Evolutionary conservation across 1,284 basidiomycete genomes (phyloP).

Genomic region (Ustilago hordei): DNA sequence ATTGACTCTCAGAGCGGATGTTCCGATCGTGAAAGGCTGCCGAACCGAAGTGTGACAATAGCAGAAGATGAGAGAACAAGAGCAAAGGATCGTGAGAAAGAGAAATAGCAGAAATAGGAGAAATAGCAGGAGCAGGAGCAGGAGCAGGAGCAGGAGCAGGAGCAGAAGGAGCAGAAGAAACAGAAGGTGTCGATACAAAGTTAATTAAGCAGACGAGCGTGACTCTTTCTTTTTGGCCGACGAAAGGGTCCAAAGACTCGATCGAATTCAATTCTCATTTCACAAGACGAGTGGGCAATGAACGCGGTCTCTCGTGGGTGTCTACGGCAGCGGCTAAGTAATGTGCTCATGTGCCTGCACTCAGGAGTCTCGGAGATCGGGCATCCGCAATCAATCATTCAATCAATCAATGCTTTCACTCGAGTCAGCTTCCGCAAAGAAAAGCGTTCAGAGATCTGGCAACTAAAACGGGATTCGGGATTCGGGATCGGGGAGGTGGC

Average conservation of each 20-base stretch:
- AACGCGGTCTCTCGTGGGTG: constrained; percentile 18
- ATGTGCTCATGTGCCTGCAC: background rate
- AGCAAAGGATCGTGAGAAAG: constrained; percentile 1
- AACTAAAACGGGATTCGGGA: too few species aligned
- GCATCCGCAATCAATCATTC: background rate
- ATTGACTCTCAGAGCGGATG: background rate
- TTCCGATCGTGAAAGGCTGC: background rate
- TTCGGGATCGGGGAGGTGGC: background rate
- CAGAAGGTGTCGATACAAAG: background rate
- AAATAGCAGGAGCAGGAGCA: background rate
- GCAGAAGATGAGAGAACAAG: background rate
- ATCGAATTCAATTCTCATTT: constrained; percentile 6
- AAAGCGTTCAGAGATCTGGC: background rate
- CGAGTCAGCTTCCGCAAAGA: background rate
- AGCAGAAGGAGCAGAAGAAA: too few species aligned
- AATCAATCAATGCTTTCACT: constrained; percentile 1
- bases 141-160: too few species aligned
- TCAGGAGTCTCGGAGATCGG: background rate
- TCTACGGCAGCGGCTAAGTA: background rate
- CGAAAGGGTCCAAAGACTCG: constrained; percentile 9
- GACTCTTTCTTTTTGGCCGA: background rate
- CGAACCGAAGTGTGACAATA: background rate
- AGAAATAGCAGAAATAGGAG: background rate
- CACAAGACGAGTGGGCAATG: background rate
- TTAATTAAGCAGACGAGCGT: constrained; percentile 2